Conservation (phyloP, 805 yeast species). For the Candida namnaoensis region DNA sequence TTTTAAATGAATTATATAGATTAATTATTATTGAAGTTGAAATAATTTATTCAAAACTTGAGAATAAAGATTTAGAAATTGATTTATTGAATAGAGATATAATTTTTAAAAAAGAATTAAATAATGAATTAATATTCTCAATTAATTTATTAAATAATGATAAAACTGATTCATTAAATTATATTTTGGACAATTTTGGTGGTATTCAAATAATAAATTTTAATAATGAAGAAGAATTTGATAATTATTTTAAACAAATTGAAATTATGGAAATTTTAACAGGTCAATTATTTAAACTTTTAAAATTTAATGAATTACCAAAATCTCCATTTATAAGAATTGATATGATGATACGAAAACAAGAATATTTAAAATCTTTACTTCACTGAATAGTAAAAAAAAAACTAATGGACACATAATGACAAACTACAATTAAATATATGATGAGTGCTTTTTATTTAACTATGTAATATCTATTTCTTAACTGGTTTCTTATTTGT, state of each 20-base stretch:
- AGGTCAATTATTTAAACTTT: no score
- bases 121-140: not conserved
- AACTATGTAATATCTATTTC: slow-evolving; percentile 1
- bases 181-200: not conserved
- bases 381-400: no score
- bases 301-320: not conserved
- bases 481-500: slow-evolving; percentile 31
- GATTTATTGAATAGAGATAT: no score
- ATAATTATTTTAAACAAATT: no score
- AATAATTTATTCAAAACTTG: no score
- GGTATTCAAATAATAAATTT: not conserved
- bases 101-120: not conserved
- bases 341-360: not conserved
- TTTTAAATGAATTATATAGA: slow-evolving; percentile 3
- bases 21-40: slow-evolving; percentile 1
- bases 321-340: not conserved
- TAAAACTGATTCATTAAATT: slow-evolving; percentile 1
- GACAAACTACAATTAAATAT: no score
- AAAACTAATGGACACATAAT: no score
- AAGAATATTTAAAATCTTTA: not conserved
- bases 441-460: slow-evolving; percentile 5
- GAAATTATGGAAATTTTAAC: no score
- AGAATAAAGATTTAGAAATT: no score
- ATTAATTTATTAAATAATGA: not conserved
- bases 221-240: not conserved